These are phyloP conservation scores for Kodamaea alishanica DNA, from an alignment of 1,139 yeast species.

Conservation along the genomic window DNA sequence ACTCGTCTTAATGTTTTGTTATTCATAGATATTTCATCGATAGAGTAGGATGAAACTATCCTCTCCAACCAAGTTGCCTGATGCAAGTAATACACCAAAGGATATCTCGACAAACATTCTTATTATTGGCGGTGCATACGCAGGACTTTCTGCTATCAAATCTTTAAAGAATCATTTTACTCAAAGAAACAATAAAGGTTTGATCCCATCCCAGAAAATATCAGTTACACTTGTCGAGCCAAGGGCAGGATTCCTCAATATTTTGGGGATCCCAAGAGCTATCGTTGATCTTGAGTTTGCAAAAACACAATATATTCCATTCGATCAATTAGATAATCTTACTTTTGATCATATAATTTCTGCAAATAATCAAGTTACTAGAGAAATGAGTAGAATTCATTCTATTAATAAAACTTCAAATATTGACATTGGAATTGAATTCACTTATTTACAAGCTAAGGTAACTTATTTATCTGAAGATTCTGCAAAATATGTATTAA, in stretches of 20 bases:
- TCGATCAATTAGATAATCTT: conserved; percentile 29
- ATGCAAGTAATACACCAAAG: conserved; percentile 3
- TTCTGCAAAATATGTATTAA: conserved; percentile 23
- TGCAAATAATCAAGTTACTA: conserved; percentile 17
- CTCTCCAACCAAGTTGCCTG: not conserved
- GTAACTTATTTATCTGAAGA: conserved; percentile 29
- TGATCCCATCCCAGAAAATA: conserved; percentile 14
- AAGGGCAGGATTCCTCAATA: conserved; percentile 48
- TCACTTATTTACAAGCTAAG: conserved; percentile 41
- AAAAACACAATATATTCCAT: conserved; percentile 37
- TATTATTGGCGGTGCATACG: conserved; percentile 52
- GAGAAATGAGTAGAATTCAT: conserved; percentile 12
- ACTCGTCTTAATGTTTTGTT: not conserved
- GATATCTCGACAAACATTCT: conserved; percentile 28
- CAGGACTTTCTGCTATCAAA: conserved; percentile 44
- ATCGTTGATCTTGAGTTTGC: conserved; percentile 48
- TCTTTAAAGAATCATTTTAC: conserved; percentile 31
- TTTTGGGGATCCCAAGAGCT: conserved; percentile 50
- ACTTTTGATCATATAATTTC: conserved; percentile 28
- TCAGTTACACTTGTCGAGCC: conserved; percentile 49
- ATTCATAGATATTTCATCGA: not conserved
- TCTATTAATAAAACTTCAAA: conserved; percentile 13
- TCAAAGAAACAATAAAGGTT: conserved; percentile 11
- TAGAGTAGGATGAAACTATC: not conserved
- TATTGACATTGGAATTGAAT: conserved; percentile 15